Conservation (phyloP, 2,329 filamentous ascomycete species). For the Diaporthe sp. region DNA sequence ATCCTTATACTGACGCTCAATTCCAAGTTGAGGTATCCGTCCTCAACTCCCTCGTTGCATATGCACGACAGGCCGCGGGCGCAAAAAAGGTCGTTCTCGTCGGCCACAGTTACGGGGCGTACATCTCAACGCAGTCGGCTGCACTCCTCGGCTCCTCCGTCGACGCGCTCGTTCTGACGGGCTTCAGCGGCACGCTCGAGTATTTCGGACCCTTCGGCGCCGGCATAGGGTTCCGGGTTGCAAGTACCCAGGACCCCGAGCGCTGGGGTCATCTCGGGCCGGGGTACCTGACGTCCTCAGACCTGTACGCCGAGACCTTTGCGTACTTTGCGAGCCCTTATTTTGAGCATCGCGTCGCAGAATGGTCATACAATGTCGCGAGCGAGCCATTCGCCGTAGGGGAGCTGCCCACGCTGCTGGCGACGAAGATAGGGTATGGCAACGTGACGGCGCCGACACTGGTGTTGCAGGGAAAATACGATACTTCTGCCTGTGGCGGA, state of each 20-base stretch:
- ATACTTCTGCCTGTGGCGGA: conserved; percentile 49
- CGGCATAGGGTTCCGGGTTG: conserved; percentile 48
- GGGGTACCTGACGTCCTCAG: conserved; percentile 46
- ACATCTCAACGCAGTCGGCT: conserved; percentile 46
- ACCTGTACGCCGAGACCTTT: conserved; percentile 48
- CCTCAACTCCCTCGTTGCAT: conserved; percentile 46
- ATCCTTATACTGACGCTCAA: conserved; percentile 47
- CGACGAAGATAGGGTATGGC: conserved; percentile 43
- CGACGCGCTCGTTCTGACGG: conserved; percentile 42
- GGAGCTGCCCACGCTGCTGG: conserved; percentile 48
- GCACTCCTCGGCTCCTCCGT: conserved; percentile 40
- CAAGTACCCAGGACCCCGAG: conserved; percentile 42
- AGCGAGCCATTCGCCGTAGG: conserved; percentile 49
- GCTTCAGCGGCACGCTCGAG: conserved; percentile 47
- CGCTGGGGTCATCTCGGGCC: conserved; percentile 48
- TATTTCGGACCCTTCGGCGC: conserved; percentile 48
- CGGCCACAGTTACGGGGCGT: conserved; percentile 50
- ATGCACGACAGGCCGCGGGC: conserved; percentile 43
- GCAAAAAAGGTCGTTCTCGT: conserved; percentile 48
- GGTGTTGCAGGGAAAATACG: conserved; percentile 47
- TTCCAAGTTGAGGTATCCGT: conserved; percentile 50
- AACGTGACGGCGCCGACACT: conserved; percentile 46
- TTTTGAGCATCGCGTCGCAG: conserved; percentile 48
- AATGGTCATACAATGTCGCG: conserved; percentile 46
- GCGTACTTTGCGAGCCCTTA: conserved; percentile 45